A percentile compares a stretch with the other conserved stretches of the same genome.
Conservation (phyloP, 768 basidiomycete species). For the Pilatotrama ljubarskyi region DNA sequence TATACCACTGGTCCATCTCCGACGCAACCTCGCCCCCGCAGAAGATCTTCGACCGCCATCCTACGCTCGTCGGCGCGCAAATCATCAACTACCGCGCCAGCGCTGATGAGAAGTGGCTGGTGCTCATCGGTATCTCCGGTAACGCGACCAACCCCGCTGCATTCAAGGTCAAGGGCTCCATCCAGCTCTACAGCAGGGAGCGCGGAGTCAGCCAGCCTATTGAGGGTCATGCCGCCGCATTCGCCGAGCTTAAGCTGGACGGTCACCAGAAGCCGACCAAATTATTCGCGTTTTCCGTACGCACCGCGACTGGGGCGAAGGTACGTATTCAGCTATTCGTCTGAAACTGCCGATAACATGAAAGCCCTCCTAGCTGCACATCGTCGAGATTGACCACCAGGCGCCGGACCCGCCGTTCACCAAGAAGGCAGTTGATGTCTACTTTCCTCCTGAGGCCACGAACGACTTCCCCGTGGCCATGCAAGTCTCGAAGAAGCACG, state of each 20-base stretch:
- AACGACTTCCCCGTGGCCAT: slow-evolving; percentile 99
- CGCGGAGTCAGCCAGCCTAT: slow-evolving; percentile 96
- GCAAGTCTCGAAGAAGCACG: slow-evolving; percentile 97
- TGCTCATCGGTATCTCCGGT: slow-evolving; percentile 91
- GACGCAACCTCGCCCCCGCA: slow-evolving; percentile 78
- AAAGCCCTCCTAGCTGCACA: slow-evolving; percentile 68
- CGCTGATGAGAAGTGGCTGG: slow-evolving; percentile 95
- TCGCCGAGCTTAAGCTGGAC: slow-evolving; percentile 89
- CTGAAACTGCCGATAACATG: not conserved
- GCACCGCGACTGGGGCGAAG: slow-evolving; percentile 98
- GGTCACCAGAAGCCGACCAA: slow-evolving; percentile 85
- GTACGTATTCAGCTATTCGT: slow-evolving; percentile 40
- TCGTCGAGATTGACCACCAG: slow-evolving; percentile 97
- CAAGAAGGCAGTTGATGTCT: slow-evolving; percentile 98
- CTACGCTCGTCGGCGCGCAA: slow-evolving; percentile 90
- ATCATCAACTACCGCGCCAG: slow-evolving; percentile 98
- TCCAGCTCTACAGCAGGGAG: slow-evolving; percentile 95
- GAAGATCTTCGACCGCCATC: slow-evolving; percentile 96
- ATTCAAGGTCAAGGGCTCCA: slow-evolving; percentile 98
- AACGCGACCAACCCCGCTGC: slow-evolving; percentile 91
- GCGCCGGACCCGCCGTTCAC: slow-evolving; percentile 89
- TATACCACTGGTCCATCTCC: slow-evolving; percentile 86
- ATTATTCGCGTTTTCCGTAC: slow-evolving; percentile 91
- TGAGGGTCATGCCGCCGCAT: slow-evolving; percentile 97
- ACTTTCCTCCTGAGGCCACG: slow-evolving; percentile 97